Base-by-base conservation (phyloP, 805 yeast species). In the Saturnispora serradocipensis region DNA sequence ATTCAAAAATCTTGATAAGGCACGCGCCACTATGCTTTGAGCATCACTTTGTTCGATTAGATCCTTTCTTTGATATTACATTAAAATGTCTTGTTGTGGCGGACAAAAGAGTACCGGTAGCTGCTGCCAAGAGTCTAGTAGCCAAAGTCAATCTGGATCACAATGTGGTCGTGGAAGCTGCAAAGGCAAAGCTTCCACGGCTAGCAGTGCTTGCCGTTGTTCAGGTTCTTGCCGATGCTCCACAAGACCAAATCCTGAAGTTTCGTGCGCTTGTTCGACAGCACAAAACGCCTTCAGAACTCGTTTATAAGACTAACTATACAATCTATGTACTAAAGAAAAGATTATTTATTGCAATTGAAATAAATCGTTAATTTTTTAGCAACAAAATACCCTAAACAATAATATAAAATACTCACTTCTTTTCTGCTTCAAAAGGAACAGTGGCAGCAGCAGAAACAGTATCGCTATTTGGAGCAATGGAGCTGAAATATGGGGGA, bases 391-490 rank as follows among this genome's bases (percentile, higher is more conserved):
- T 22, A n/a, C 42, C 20, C 10, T 18, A 27, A 15, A 30, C 6
- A 30, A 9, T 8, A 30, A 10, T 30, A 13, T 30, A 45, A 22
- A 27, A 15, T 10, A 20, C 39, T 50, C 44, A 53, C 45, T 60
- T 58, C 45, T 56, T 56, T 1, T 54, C 60, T 2, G 55, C 45
- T 43, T 62, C 66, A 18, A 62, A 46, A 4, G 67, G 59, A 30
- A 59, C 63, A 35, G 56, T 51, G 20, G 57, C 57, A 3, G 64
- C 67, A 5, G 60, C 59, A 22, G 52, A 43, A 4, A 54, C 62
- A 3, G 59, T 57, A 2, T 59, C 45, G 9, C 61, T 52, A 4
- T 57, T 48, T 18, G 64, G 62, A 8, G 59, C 54, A 22, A 61
- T 59, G 4, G 61, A 46, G n/a, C 53, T 53, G 34, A 58, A 50